A percentile compares a stretch with the other conserved stretches of the same genome.
These are phyloP conservation scores for Pyrenopolyporus hunteri DNA, from an alignment of 495 filamentous ascomycete species.

Conservation along the genomic window DNA sequence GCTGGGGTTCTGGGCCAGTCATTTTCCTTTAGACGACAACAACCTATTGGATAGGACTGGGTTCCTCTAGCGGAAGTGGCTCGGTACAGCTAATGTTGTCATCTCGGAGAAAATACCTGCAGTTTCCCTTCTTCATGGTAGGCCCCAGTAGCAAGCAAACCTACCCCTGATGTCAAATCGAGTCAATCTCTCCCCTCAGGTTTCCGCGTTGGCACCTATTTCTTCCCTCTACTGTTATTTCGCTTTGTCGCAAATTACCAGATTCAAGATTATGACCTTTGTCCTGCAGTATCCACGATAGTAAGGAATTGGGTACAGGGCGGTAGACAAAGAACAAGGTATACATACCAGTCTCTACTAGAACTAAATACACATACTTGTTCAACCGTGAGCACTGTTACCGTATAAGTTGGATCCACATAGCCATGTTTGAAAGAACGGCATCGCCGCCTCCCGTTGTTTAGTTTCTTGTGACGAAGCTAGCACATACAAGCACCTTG, in stretches of 20 bases:
- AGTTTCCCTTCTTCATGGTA: constrained; percentile 25
- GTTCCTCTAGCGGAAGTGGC: constrained; percentile 5
- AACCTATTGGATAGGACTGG: constrained; percentile 1
- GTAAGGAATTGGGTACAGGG: not conserved
- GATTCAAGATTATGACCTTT: not conserved
- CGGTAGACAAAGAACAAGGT: not conserved
- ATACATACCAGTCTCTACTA: not conserved
- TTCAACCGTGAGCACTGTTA: too few species aligned
- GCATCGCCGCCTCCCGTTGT: not conserved
- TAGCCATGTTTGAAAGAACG: not conserved
- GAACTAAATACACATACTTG: not conserved
- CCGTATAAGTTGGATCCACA: too few species aligned
- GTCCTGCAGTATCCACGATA: too few species aligned
- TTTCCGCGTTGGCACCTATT: constrained; percentile 21
- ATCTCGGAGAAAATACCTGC: constrained; percentile 36
- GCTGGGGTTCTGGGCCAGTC: too few species aligned
- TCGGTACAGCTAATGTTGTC: constrained; percentile 33
- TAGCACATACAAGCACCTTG: constrained; percentile 2
- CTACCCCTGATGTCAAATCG: constrained; percentile 4
- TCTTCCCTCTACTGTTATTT: constrained; percentile 5
- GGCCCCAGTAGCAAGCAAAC: constrained; percentile 2
- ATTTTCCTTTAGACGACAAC: not conserved
- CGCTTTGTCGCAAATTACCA: constrained; percentile 28
- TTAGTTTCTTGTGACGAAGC: not conserved
- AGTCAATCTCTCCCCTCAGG: constrained; percentile 16